Evolutionary conservation across 169 alveolate genomes (phyloP).

Genomic region (Miamiensis avidus): DNA sequence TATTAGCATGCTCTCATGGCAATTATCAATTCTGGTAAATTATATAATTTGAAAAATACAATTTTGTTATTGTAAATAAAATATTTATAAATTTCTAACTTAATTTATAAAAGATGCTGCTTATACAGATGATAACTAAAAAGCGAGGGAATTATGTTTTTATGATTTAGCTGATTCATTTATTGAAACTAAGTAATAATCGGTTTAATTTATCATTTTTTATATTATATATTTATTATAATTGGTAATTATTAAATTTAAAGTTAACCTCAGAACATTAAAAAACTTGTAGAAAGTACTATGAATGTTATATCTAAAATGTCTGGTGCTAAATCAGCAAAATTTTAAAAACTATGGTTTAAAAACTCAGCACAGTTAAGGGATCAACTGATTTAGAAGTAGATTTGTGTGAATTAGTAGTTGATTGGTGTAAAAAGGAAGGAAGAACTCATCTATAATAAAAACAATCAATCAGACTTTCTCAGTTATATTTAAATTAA

Average conservation of each 20-base stretch:
- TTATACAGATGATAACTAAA: conserved; percentile 16
- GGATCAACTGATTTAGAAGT: conserved; percentile 66
- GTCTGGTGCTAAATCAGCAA: conserved; percentile 54
- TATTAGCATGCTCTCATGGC: no score
- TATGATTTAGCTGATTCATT: conserved; percentile 17
- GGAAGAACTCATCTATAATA: conserved; percentile 93
- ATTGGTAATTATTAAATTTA: background rate
- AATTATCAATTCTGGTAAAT: background rate
- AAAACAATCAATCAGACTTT: conserved; percentile 91
- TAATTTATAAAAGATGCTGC: background rate
- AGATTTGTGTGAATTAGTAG: conserved; percentile 88
- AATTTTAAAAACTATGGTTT: conserved; percentile 45
- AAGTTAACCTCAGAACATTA: conserved; percentile 9
- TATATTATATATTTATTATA: background rate
- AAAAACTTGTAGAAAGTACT: background rate
- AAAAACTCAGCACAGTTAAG: conserved; percentile 65
- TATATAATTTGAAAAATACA: background rate
- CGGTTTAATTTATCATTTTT: background rate
- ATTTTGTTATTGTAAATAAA: background rate
- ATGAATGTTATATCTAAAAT: background rate
- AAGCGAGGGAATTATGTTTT: conserved; percentile 14
- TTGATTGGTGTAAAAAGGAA: conserved; percentile 93
- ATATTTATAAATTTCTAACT: no score
- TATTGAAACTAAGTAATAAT: conserved; percentile 2
- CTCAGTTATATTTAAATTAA: conserved; percentile 82